phyloP scores from a whole-genome alignment of 2,329 filamentous ascomycete genomes.

The Magnaporthales sp. region DNA sequence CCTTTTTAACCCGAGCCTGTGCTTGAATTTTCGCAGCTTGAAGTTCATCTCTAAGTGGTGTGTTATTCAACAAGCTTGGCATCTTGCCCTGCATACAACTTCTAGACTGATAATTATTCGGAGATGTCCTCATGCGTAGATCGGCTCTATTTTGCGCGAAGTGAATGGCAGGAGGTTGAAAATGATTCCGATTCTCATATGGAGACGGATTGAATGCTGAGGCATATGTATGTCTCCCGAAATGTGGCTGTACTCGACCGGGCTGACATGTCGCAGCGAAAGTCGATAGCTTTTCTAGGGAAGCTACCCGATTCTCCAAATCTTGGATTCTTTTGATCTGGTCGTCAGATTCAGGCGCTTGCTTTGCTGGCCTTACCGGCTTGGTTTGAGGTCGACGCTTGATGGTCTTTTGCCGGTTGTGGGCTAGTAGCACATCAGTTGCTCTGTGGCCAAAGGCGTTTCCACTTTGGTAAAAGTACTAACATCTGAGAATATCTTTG shows the following conservation, averaged over 20 bases:
- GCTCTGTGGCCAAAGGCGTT: neutral
- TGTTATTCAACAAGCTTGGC: neutral
- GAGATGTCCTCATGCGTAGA: neutral
- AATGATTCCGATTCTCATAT: neutral
- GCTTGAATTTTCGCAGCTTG: neutral
- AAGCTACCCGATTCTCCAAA: neutral
- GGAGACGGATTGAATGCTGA: neutral
- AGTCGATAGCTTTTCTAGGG: neutral
- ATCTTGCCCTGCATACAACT: neutral
- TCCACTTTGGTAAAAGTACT: neutral
- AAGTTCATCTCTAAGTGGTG: neutral
- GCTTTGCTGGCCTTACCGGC: too few species aligned
- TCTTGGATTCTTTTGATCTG: neutral
- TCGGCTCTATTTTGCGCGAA: neutral
- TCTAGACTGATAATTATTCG: neutral
- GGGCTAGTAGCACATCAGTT: neutral
- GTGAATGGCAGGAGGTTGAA: neutral
- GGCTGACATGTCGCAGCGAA: too few species aligned
- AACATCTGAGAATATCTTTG: neutral
- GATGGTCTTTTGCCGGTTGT: neutral
- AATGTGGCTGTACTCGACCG: too few species aligned
- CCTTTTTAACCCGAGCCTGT: neutral
- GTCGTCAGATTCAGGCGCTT: too few species aligned
- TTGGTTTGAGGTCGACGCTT: neutral
- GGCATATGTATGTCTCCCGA: neutral